Conservation (phyloP, 2,329 filamentous ascomycete genomes). For the Claviceps sp. region DNA sequence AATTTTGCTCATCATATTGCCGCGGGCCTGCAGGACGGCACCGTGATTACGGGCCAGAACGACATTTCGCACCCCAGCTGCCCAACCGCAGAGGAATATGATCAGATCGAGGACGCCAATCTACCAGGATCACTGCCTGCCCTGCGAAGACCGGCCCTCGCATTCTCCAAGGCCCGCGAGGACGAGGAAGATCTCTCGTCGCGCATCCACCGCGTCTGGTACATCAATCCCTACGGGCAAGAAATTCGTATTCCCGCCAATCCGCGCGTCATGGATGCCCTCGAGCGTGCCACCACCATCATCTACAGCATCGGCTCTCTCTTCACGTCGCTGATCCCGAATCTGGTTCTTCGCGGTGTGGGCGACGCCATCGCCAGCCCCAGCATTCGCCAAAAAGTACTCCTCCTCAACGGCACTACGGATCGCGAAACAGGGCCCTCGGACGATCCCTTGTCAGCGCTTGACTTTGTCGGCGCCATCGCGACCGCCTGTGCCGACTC, state of each 20-base stretch:
- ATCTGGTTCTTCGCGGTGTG: slow-evolving; percentile 61
- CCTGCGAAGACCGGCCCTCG: slow-evolving; percentile 67
- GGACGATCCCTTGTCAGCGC: slow-evolving; percentile 49
- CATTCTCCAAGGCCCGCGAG: slow-evolving; percentile 58
- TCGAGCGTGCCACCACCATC: slow-evolving; percentile 52
- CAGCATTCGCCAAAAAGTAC: slow-evolving; percentile 51
- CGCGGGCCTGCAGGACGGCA: slow-evolving; percentile 63
- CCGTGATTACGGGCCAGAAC: slow-evolving; percentile 79
- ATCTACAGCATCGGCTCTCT: slow-evolving; percentile 91
- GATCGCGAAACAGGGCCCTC: slow-evolving; percentile 79
- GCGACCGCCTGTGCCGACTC: slow-evolving; percentile 61
- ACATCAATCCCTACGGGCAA: slow-evolving; percentile 97
- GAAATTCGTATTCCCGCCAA: slow-evolving; percentile 81
- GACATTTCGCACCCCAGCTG: slow-evolving; percentile 75
- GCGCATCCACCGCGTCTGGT: slow-evolving; percentile 76
- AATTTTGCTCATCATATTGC: slow-evolving; percentile 95
- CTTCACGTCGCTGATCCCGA: slow-evolving; percentile 81
- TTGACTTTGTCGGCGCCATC: slow-evolving; percentile 74
- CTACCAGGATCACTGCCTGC: slow-evolving; percentile 69
- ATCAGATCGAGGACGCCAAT: slow-evolving; percentile 66
- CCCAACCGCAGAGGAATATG: slow-evolving; percentile 45
- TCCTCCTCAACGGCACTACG: slow-evolving; percentile 71
- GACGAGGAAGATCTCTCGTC: slow-evolving; percentile 59
- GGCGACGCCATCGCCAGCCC: slow-evolving; percentile 42
- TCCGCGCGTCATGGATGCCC: slow-evolving; percentile 58